Evolutionary conservation across 2,329 filamentous ascomycete genomes (phyloP).

Genomic region (Talaromyces sp.): DNA sequence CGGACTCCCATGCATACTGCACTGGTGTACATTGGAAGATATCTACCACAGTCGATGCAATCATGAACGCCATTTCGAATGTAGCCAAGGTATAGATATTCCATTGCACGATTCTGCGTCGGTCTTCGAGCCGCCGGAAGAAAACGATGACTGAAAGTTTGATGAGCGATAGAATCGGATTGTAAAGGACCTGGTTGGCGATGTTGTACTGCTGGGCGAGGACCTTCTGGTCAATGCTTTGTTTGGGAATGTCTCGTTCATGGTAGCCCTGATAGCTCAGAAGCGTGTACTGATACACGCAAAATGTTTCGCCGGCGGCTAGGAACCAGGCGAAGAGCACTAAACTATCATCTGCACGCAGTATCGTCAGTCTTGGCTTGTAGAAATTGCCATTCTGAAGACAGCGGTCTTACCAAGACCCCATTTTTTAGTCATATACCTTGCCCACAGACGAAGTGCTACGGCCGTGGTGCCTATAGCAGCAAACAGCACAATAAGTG

Average conservation of each 20-base stretch:
- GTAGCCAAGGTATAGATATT: constrained; percentile 17
- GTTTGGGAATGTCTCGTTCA: background rate
- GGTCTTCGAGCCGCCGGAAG: constrained; percentile 23
- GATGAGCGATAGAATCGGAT: constrained; percentile 22
- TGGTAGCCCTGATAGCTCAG: constrained; percentile 3
- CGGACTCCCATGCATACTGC: constrained; percentile 14
- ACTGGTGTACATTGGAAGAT: constrained; percentile 27
- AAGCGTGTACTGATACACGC: constrained; percentile 1
- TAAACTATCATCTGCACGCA: background rate
- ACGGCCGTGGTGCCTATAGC: background rate
- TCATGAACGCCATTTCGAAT: constrained; percentile 16
- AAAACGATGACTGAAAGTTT: constrained; percentile 26
- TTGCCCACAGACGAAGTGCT: background rate
- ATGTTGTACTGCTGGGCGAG: constrained; percentile 1
- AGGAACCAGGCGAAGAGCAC: background rate
- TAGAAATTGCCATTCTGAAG: background rate
- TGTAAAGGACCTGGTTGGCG: constrained; percentile 24
- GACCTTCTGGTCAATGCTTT: background rate
- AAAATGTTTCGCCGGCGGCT: background rate
- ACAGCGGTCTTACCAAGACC: background rate
- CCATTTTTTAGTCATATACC: background rate
- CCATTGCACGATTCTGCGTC: constrained; percentile 15
- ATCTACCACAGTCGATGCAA: constrained; percentile 21
- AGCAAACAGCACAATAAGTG: background rate
- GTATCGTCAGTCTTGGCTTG: background rate